These are phyloP conservation scores for Blastobotrys capitulatus DNA, from an alignment of 1,139 yeast genomes.

Conservation along the genomic window DNA sequence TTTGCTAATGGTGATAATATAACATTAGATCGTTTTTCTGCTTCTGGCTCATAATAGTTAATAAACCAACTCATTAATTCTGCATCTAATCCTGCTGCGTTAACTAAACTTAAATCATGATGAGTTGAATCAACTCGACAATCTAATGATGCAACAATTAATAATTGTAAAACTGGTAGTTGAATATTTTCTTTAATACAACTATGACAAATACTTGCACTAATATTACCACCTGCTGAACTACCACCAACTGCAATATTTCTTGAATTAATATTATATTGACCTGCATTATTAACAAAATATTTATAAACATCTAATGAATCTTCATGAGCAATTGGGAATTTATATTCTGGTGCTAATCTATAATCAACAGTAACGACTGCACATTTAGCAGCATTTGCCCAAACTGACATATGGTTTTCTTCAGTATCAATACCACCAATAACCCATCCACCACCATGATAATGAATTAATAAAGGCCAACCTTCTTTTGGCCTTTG, in stretches of 20 bases:
- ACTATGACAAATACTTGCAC: constrained; percentile 26
- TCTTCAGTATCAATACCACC: constrained; percentile 9
- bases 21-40: constrained; percentile 30
- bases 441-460: constrained; percentile 13
- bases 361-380: constrained; percentile 36
- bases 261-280: constrained; percentile 31
- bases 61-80: constrained; percentile 8
- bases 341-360: constrained; percentile 45
- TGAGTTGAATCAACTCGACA: not conserved
- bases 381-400: constrained; percentile 9
- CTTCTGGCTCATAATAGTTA: constrained; percentile 5
- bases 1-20: constrained; percentile 45
- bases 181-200: not conserved
- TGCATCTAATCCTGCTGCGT: constrained; percentile 3
- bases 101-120: not conserved
- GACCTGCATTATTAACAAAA: constrained; percentile 17
- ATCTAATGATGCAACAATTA: constrained; percentile 37
- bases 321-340: constrained; percentile 47
- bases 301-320: constrained; percentile 35
- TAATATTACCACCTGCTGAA: constrained; percentile 43
- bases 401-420: constrained; percentile 8
- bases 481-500: constrained; percentile 10
- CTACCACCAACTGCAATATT: constrained; percentile 40
- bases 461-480: constrained; percentile 10
- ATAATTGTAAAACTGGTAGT: constrained; percentile 37